Percentiles rank a stretch among this genome's conserved stretches.
phyloP scores from a whole-genome alignment of 2,329 filamentous ascomycete genomes.

The Alternaria conjuncta region DNA sequence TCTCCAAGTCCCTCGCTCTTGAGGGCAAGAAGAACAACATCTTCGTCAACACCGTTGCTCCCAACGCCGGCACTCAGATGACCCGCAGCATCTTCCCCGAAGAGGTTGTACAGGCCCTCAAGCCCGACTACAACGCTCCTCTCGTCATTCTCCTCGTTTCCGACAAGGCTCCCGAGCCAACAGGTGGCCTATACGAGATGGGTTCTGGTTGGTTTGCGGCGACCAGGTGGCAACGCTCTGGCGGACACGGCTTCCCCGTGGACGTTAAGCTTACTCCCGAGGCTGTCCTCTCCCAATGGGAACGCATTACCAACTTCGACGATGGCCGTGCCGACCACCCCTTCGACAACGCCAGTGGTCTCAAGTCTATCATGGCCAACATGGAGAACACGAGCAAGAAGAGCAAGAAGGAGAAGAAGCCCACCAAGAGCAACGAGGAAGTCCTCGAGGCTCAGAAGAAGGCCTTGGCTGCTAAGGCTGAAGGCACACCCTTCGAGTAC shows the following conservation, averaged over 20 bases:
- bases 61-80: constrained; percentile 96
- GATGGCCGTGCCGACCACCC: constrained; percentile 88
- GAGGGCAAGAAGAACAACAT: constrained; percentile 99
- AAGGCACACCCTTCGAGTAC: constrained; percentile 80
- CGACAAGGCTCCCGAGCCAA: constrained; percentile 85
- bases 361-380: constrained; percentile 84
- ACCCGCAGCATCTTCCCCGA: constrained; percentile 93
- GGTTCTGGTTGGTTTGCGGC: constrained; percentile 91
- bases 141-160: constrained; percentile 85
- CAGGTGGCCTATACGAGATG: constrained; percentile 90
- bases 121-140: constrained; percentile 97
- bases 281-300: constrained; percentile 68
- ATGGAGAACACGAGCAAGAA: constrained; percentile 73
- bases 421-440: constrained; percentile 64
- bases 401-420: constrained; percentile 51
- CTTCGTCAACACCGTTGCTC: constrained; percentile 95
- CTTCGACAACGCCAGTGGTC: constrained; percentile 74
- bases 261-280: constrained; percentile 81
- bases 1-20: constrained; percentile 89
- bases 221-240: constrained; percentile 93
- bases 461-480: constrained; percentile 73
- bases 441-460: constrained; percentile 77
- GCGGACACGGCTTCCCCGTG: constrained; percentile 89
- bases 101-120: constrained; percentile 98
- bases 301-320: constrained; percentile 84